phyloP scores from a whole-genome alignment of 2,329 filamentous ascomycete genomes.

The Verticillium nubilum region DNA sequence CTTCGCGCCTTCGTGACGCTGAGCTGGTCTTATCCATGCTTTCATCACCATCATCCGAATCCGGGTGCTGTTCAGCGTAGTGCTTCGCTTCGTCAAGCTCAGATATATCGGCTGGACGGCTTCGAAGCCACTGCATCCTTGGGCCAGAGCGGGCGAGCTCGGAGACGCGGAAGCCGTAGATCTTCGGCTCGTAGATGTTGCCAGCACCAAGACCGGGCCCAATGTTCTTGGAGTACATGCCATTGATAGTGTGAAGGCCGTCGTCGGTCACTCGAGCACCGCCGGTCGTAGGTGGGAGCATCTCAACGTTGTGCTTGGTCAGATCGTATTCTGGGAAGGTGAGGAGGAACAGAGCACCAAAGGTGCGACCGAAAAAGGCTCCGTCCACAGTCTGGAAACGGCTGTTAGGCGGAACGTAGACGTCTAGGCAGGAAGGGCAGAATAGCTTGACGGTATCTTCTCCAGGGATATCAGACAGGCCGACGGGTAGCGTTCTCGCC shows the following conservation, averaged over 20 bases:
- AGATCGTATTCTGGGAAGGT: constrained; percentile 96
- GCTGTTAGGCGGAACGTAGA: constrained; percentile 96
- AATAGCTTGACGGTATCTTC: constrained; percentile 98
- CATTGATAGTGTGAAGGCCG: constrained; percentile 63
- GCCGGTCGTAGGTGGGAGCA: constrained; percentile 33
- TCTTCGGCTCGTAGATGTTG: constrained; percentile 88
- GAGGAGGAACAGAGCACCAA: constrained; percentile 95
- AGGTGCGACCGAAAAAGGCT: constrained; percentile 96
- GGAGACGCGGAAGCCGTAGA: constrained; percentile 94
- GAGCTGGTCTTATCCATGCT: constrained; percentile 37
- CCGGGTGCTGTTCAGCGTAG: constrained; percentile 46
- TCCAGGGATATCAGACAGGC: constrained; percentile 88
- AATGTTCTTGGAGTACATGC: constrained; percentile 80
- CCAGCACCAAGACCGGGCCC: constrained; percentile 77
- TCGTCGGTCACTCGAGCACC: constrained; percentile 33
- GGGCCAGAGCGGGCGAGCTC: constrained; percentile 86
- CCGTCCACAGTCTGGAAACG: constrained; percentile 96
- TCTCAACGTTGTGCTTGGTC: constrained; percentile 61
- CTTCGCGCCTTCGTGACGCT: constrained; percentile 36
- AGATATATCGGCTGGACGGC: constrained; percentile 71
- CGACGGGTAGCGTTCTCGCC: constrained; percentile 86
- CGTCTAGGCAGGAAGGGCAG: constrained; percentile 92
- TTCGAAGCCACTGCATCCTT: constrained; percentile 93
- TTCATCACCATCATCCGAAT: constrained; percentile 54
- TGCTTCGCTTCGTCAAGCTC: constrained; percentile 76